Evolutionary conservation across 495 filamentous ascomycete genomes (phyloP).

Genomic region (Penicillium taxi): DNA sequence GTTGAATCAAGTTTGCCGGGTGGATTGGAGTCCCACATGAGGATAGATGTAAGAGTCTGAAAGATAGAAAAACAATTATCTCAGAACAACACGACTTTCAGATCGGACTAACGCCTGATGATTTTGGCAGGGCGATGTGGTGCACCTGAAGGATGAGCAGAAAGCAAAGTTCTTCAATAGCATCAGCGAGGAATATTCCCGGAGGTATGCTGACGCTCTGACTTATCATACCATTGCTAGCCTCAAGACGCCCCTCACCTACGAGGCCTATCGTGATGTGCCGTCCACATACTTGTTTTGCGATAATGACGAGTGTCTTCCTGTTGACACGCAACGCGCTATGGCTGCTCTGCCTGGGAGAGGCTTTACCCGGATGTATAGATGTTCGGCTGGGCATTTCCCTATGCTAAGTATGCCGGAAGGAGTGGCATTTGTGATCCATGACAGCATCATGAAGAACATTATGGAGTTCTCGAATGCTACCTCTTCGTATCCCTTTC

Average conservation of each 20-base stretch:
- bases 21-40: not conserved
- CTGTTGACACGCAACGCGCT: no score
- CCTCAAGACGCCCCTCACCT: conserved; percentile 2
- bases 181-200: not conserved
- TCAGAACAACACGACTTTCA: not conserved
- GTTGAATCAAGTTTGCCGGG: not conserved
- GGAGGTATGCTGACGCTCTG: not conserved
- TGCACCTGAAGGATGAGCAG: no score
- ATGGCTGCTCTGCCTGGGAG: conserved; percentile 2
- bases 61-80: not conserved
- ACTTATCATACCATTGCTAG: conserved; percentile 1
- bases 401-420: conserved; percentile 6
- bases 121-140: no score
- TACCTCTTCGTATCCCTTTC: no score
- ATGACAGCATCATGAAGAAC: not conserved
- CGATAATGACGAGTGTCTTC: not conserved
- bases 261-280: conserved; percentile 4
- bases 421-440: conserved; percentile 2
- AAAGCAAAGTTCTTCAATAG: conserved; percentile 1
- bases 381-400: not conserved
- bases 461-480: no score
- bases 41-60: not conserved
- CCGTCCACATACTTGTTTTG: not conserved
- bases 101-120: not conserved
- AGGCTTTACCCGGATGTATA: not conserved